Evolutionary conservation across 352 stramenopile genomes (phyloP), one percentile per base, ranked within the genome.

Genomic region (Globisporangium sylvaticum): DNA sequence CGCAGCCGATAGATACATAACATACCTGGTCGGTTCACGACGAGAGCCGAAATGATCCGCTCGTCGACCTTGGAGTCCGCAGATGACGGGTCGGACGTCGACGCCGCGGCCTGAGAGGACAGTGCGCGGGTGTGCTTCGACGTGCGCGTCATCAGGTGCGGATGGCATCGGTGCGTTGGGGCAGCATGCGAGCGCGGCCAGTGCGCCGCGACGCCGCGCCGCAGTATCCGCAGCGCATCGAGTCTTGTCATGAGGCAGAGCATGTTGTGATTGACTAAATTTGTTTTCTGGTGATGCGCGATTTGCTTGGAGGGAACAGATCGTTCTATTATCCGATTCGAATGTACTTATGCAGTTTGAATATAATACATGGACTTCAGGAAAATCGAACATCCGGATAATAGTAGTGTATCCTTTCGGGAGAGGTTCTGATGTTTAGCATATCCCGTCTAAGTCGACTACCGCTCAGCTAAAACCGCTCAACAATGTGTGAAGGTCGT

Each of bases 21-120:
- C 37, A 15, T 29, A 84, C 74, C 80, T 53, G 83, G 81, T 20
- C 79, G 80, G 48, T 92, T 92, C 8, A 91, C 82, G 0, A 92
- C 84, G 4, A 92, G 78, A 42, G 81, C 77, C 15, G 82, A 92
- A 69, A 92, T 87, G 73, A 90, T 90, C 10, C 81, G 79, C 64
- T 92, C 84, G 64, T 92, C 58, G 39, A 55, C 15, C 20, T 31
- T 42, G 32, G 58, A 22, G 7, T 60, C 54, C 12, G 20, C 12
- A 37, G 3, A 15, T 5, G 54, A 34, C 58, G 37, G 29, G 6
- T 8, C 25, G 27, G 58, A n/a, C 42, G 18, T 9, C n/a, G 58
- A 52, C 12, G 37, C 22, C 7, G 44, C 25, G 24, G 4, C 25
- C 37, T 52, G 58, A 2, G 58, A 55, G 15, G 14, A 53, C 25